These are phyloP conservation scores for Ogataea hybrid DNA, from an alignment of 1,139 yeast species.

Conservation along the genomic window DNA sequence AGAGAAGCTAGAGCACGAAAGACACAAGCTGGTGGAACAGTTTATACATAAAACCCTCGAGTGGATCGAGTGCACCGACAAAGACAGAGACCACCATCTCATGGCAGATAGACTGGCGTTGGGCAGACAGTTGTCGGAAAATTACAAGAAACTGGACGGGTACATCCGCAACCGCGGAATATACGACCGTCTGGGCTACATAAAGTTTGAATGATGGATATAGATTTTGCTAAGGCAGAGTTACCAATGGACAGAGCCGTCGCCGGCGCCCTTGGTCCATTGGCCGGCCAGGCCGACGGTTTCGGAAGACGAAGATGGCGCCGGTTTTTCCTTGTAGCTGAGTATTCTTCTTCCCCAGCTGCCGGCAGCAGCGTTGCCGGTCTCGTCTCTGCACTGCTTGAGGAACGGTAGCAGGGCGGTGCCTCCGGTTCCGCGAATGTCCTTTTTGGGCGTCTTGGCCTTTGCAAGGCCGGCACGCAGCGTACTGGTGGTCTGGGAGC, in stretches of 20 bases:
- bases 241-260: constrained; percentile 29
- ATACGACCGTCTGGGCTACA: constrained; percentile 45
- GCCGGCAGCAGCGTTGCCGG: constrained; percentile 90
- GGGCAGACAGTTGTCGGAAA: constrained; percentile 48
- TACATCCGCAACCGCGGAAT: constrained; percentile 66
- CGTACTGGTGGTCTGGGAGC: constrained; percentile 47
- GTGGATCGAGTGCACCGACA: constrained; percentile 62
- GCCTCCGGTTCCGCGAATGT: constrained; percentile 89
- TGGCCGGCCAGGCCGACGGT: constrained; percentile 30
- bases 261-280: constrained; percentile 26
- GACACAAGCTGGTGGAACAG: constrained; percentile 44
- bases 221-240: background rate
- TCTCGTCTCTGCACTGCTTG: constrained; percentile 94
- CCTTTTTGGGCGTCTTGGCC: constrained; percentile 36
- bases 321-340: constrained; percentile 47
- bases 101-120: constrained; percentile 47
- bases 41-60: constrained; percentile 58
- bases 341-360: constrained; percentile 81
- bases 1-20: constrained; percentile 40
- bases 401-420: constrained; percentile 87
- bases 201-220: constrained; percentile 21
- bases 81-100: constrained; percentile 39
- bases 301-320: background rate
- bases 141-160: constrained; percentile 67
- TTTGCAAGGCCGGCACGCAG: constrained; percentile 63